Evolutionary conservation across 371 early-diverging fungal genomes (phyloP).

Genomic region (Apophysomyces sp.): DNA sequence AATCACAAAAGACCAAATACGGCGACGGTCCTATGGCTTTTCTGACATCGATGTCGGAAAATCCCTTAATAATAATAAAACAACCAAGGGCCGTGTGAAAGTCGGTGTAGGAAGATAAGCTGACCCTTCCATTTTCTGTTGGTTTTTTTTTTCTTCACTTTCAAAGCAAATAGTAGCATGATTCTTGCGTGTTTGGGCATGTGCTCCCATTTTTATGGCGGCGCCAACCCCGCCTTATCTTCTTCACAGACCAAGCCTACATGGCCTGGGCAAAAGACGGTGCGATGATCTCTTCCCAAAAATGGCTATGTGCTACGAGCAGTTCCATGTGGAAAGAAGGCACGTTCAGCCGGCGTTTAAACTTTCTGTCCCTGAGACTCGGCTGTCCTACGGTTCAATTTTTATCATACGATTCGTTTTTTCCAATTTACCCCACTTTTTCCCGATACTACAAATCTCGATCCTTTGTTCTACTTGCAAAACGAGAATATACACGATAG

Average conservation of each 20-base stretch:
- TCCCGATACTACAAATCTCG: conserved; percentile 1
- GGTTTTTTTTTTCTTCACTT: neutral
- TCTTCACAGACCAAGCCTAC: neutral
- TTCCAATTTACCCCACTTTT: neutral
- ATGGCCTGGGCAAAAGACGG: conserved; percentile 1
- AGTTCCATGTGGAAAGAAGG: conserved; percentile 1
- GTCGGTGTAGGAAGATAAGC: neutral
- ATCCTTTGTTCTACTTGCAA: neutral
- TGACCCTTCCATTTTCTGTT: neutral
- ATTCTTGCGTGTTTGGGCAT: neutral
- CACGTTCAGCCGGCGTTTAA: conserved; percentile 1
- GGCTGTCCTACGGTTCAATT: neutral
- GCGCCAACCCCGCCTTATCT: neutral
- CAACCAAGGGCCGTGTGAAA: neutral
- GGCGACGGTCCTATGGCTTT: neutral
- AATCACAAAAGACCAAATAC: neutral
- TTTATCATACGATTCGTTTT: neutral
- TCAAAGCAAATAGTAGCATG: neutral
- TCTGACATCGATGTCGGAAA: conserved; percentile 1
- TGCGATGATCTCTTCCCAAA: conserved; percentile 2
- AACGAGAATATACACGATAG: neutral
- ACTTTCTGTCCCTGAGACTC: neutral
- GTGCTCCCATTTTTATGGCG: neutral
- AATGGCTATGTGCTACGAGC: neutral
- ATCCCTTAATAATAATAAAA: conserved; percentile 1